These are phyloP conservation scores for Fusarium vanettenii DNA, from an alignment of 2,329 filamentous ascomycete species.

Conservation along the genomic window DNA sequence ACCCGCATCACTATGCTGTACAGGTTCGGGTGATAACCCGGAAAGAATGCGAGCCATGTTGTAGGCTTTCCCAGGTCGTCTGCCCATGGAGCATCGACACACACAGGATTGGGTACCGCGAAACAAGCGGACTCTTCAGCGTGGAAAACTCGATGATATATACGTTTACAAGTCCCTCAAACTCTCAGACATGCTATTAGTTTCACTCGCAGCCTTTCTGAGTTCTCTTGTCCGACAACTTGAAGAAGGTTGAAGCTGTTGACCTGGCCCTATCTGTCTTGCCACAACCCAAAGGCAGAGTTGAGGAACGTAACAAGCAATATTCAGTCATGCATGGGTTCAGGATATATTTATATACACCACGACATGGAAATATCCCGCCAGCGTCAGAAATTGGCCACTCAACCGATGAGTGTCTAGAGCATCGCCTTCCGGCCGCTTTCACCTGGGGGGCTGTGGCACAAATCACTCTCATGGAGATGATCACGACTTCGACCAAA, in stretches of 20 bases:
- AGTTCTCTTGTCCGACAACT: background rate
- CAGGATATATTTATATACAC: background rate
- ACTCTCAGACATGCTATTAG: background rate
- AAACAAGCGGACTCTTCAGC: background rate
- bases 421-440: background rate
- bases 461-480: background rate
- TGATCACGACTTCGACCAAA: background rate
- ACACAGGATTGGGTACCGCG: background rate
- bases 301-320: background rate
- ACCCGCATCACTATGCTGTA: background rate
- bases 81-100: rapidly evolving
- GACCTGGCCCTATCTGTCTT: background rate
- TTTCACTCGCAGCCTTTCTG: background rate
- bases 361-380: background rate
- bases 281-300: background rate
- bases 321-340: background rate
- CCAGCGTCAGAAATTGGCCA: background rate
- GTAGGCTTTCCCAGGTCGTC: background rate
- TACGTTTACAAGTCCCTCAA: background rate
- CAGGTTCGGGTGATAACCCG: background rate
- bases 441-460: background rate
- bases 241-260: background rate
- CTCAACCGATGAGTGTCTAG: background rate
- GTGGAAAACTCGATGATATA: background rate
- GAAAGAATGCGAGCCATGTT: background rate